Evolutionary conservation across 805 yeast species (phyloP).

Genomic region (Spencermartinsiella europaea): DNA sequence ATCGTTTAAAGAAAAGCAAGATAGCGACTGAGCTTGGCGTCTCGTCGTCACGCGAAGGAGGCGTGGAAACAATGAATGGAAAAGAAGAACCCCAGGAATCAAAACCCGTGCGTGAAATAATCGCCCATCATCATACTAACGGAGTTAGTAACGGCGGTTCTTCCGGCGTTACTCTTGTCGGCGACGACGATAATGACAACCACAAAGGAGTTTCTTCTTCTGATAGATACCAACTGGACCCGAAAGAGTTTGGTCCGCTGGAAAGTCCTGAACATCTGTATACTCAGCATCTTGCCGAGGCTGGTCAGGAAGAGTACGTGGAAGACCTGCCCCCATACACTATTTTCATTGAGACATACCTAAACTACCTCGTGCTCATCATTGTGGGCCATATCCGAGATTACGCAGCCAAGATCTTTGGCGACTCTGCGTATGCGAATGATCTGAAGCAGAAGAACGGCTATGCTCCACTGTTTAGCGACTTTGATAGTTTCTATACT

Average conservation of each 20-base stretch:
- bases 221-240: slow-evolving; percentile 35
- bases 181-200: no score
- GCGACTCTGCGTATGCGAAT: slow-evolving; percentile 42
- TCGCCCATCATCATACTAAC: no score
- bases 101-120: no score
- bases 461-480: slow-evolving; percentile 92
- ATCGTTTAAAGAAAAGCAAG: no score
- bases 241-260: slow-evolving; percentile 21
- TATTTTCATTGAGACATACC: slow-evolving; percentile 73
- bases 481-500: slow-evolving; percentile 88
- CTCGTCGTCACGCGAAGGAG: no score
- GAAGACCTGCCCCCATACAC: slow-evolving; percentile 86
- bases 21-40: no score
- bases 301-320: slow-evolving; percentile 48
- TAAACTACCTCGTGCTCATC: slow-evolving; percentile 78
- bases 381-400: slow-evolving; percentile 89
- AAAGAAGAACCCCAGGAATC: no score
- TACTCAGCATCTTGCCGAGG: slow-evolving; percentile 49
- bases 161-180: no score
- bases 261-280: slow-evolving; percentile 44
- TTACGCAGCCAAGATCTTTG: slow-evolving; percentile 74
- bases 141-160: no score
- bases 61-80: no score
- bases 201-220: no score
- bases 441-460: slow-evolving; percentile 78